Conservation (phyloP, 2,329 filamentous ascomycete species). For the Passalora sequoiae region DNA sequence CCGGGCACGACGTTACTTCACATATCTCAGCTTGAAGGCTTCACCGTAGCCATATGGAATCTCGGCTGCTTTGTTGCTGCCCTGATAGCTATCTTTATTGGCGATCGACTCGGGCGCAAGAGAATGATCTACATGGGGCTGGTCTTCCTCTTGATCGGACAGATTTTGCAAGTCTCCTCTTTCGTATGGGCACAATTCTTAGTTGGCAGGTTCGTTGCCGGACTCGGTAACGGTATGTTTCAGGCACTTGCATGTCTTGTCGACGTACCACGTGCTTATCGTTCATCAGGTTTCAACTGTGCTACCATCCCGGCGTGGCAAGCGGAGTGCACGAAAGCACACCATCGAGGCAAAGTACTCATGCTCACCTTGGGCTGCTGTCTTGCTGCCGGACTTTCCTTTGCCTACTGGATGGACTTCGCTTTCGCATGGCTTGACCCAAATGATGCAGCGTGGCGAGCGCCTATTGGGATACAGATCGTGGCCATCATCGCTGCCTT, state of each 20-base stretch:
- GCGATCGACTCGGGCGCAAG: constrained; percentile 54
- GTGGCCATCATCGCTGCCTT: constrained; percentile 22
- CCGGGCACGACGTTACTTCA: constrained; percentile 14
- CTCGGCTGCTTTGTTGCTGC: constrained; percentile 45
- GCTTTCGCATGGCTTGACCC: constrained; percentile 22
- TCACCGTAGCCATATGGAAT: constrained; percentile 39
- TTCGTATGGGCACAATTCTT: constrained; percentile 45
- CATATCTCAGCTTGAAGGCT: constrained; percentile 38
- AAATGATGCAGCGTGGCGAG: constrained; percentile 27
- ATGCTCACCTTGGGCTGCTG: constrained; percentile 47
- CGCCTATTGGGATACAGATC: constrained; percentile 28
- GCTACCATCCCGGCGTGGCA: constrained; percentile 50
- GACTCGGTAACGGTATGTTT: constrained; percentile 31
- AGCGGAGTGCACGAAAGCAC: constrained; percentile 48
- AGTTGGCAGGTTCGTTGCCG: constrained; percentile 48
- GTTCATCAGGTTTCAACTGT: constrained; percentile 38
- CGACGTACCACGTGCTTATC: background rate
- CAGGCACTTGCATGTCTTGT: constrained; percentile 23
- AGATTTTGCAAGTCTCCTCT: constrained; percentile 52
- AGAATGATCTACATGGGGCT: constrained; percentile 56
- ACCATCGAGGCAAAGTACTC: constrained; percentile 45
- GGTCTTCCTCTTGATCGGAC: constrained; percentile 53
- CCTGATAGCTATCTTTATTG: constrained; percentile 43
- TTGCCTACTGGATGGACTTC: constrained; percentile 46
- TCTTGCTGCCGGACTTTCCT: constrained; percentile 48